phyloP scores from a whole-genome alignment of 768 basidiomycete species.

The Leccinum ochraceum region DNA sequence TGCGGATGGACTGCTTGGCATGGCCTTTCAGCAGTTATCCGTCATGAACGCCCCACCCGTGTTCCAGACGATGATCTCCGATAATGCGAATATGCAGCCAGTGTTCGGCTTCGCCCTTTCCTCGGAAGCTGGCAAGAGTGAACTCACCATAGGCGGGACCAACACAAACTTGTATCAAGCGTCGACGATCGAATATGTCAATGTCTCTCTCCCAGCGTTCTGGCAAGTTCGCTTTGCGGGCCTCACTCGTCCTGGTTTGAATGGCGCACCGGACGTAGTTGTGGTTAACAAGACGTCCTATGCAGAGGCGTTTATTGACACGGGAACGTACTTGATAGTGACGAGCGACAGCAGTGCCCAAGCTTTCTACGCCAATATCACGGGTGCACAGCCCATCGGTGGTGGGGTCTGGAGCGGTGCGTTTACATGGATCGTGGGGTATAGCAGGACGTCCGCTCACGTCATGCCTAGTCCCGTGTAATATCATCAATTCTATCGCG shows the following conservation, averaged over 20 bases:
- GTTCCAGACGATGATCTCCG: constrained; percentile 46
- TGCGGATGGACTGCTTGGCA: constrained; percentile 45
- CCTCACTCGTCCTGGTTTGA: constrained; percentile 26
- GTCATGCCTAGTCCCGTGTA: constrained; percentile 35
- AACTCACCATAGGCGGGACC: constrained; percentile 58
- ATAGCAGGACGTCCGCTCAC: background rate
- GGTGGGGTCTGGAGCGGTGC: constrained; percentile 39
- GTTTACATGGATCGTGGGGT: background rate
- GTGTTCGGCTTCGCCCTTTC: constrained; percentile 53
- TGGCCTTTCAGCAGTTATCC: constrained; percentile 44
- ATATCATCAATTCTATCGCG: constrained; percentile 21
- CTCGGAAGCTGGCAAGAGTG: constrained; percentile 39
- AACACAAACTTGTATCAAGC: constrained; percentile 48
- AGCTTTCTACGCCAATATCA: constrained; percentile 31
- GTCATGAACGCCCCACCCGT: constrained; percentile 36
- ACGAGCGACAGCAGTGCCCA: constrained; percentile 28
- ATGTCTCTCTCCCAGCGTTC: constrained; percentile 34
- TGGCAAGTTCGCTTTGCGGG: constrained; percentile 40
- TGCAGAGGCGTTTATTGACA: constrained; percentile 38
- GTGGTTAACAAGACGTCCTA: constrained; percentile 24
- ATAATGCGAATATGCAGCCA: constrained; percentile 34
- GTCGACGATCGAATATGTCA: constrained; percentile 37
- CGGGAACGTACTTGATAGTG: constrained; percentile 31
- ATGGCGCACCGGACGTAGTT: constrained; percentile 23
- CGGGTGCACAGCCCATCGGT: constrained; percentile 32